Evolutionary conservation across 805 yeast genomes (phyloP).

Genomic region (Wickerhamiella parazyma): DNA sequence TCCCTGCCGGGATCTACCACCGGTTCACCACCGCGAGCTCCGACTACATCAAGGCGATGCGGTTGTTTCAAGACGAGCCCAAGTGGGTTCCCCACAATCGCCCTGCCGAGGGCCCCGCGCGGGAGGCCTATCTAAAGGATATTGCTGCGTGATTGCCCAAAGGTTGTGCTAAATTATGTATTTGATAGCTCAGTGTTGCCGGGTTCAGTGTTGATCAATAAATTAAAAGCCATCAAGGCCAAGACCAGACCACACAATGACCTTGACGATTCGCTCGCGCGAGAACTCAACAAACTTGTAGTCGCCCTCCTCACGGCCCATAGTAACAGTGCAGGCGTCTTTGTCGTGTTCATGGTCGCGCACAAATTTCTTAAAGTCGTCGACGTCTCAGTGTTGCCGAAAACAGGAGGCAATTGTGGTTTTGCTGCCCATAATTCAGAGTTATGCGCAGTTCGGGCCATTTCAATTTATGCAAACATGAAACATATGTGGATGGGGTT

Average conservation of each 20-base stretch:
- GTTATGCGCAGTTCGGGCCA: too few species aligned
- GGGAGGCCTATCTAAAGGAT: conserved; percentile 33
- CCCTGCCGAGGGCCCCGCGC: conserved; percentile 39
- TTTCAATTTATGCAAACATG: too few species aligned
- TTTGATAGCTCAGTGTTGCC: too few species aligned
- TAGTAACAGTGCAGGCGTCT: conserved; percentile 3
- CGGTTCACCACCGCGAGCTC: conserved; percentile 64
- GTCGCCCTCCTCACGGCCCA: conserved; percentile 18
- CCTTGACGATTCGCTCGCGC: conserved; percentile 21
- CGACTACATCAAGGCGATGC: conserved; percentile 57
- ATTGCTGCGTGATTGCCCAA: background rate
- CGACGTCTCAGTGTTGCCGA: too few species aligned
- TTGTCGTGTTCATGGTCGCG: background rate
- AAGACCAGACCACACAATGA: conserved; percentile 57
- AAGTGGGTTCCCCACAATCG: conserved; percentile 85
- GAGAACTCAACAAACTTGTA: conserved; percentile 13
- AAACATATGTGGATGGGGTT: too few species aligned
- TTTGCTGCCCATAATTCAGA: too few species aligned
- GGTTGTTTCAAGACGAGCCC: conserved; percentile 88
- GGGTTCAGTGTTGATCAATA: too few species aligned
- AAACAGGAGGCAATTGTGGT: too few species aligned
- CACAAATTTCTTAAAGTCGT: conserved; percentile 32
- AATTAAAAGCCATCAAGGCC: conserved; percentile 76
- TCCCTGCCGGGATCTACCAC: conserved; percentile 92
- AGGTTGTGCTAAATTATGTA: too few species aligned